A percentile compares a stretch with the other conserved stretches of the same genome.
Evolutionary conservation across 1,139 yeast species (phyloP).

Genomic region (Yamadazyma dendronema): DNA sequence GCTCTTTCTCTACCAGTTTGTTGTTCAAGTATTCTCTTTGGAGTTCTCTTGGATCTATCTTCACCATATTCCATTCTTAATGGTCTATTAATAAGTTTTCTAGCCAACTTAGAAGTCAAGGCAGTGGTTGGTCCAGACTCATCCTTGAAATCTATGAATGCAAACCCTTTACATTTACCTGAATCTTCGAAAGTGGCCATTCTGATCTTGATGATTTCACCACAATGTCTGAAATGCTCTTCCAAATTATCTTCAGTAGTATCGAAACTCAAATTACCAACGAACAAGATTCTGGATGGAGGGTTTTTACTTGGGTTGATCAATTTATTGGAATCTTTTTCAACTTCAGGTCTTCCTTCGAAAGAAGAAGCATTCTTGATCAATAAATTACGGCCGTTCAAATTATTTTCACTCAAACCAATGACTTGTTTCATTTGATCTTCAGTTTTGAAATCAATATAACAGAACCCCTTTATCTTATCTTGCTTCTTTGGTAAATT

Average conservation of each 20-base stretch:
- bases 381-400: conserved; percentile 82
- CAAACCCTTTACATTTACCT: conserved; percentile 96
- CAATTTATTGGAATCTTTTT: conserved; percentile 35
- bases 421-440: conserved; percentile 66
- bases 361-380: conserved; percentile 80
- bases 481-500: conserved; percentile 64
- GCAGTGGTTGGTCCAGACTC: conserved; percentile 84
- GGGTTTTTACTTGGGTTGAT: conserved; percentile 61
- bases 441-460: conserved; percentile 72
- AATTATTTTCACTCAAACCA: conserved; percentile 62
- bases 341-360: conserved; percentile 92
- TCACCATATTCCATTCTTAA: conserved; percentile 92
- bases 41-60: conserved; percentile 81
- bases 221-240: conserved; percentile 77
- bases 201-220: conserved; percentile 76
- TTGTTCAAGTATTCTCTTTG: conserved; percentile 33
- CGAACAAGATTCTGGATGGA: conserved; percentile 84
- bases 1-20: conserved; percentile 13
- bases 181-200: conserved; percentile 97
- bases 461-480: conserved; percentile 85
- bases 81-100: conserved; percentile 67
- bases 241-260: conserved; percentile 79
- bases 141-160: conserved; percentile 82
- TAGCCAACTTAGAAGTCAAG: conserved; percentile 67
- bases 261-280: conserved; percentile 90